A percentile compares a stretch with the other conserved stretches of the same genome.
phyloP scores from a whole-genome alignment of 306 rosid genomes.

The Rosa chinensis region DNA sequence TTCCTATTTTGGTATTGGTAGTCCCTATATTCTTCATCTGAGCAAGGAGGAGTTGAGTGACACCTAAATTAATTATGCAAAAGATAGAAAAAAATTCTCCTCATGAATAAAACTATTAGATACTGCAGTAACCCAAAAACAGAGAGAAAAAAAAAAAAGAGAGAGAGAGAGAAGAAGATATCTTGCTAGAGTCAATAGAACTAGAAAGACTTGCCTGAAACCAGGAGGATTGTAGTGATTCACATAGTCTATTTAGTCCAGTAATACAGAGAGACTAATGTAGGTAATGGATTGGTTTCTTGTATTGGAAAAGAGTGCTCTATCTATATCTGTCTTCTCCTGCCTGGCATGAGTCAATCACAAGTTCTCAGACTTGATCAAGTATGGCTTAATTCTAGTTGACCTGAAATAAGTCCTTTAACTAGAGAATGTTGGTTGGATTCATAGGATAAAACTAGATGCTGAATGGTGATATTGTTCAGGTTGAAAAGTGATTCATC shows the following conservation, averaged over 20 bases:
- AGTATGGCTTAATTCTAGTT: neutral
- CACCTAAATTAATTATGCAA: neutral
- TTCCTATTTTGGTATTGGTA: neutral
- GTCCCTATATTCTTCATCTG: neutral
- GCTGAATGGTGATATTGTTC: neutral
- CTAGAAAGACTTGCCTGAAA: neutral
- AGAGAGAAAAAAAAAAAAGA: no score
- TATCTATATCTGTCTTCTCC: neutral
- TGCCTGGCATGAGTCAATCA: neutral
- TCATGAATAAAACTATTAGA: neutral
- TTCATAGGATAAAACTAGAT: neutral
- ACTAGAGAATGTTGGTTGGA: neutral
- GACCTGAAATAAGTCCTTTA: neutral
- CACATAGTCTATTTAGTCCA: neutral
- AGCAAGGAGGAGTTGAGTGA: neutral
- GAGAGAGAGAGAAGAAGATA: neutral
- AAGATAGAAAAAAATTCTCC: neutral
- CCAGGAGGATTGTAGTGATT: neutral
- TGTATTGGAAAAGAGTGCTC: neutral
- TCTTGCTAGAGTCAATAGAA: neutral
- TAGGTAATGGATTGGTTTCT: neutral
- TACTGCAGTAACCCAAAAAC: neutral
- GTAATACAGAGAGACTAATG: neutral
- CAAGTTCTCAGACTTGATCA: conserved; percentile 1
- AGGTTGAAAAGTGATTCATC: neutral